Evolutionary conservation across 192 early-diverging fungal species (phyloP).

Genomic region (Umbelopsis sp.): DNA sequence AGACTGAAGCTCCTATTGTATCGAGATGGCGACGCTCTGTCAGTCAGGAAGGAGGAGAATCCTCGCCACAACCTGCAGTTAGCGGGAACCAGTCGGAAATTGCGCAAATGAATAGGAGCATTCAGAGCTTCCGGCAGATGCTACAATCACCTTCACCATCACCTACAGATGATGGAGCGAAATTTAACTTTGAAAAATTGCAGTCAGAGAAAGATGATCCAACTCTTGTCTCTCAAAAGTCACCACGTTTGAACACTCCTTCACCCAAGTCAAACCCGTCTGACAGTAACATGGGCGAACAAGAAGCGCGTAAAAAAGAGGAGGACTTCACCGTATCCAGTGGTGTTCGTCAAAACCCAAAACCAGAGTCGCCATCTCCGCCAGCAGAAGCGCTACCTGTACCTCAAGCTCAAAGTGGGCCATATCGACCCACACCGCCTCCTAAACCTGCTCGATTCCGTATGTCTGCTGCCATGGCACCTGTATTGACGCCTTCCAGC

Average conservation of each 20-base stretch:
- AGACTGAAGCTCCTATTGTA: background rate
- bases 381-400: background rate
- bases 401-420: background rate
- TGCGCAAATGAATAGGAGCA: background rate
- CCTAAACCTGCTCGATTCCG: slow-evolving; percentile 40
- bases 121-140: background rate
- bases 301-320: background rate
- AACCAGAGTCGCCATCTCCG: background rate
- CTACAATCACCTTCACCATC: slow-evolving; percentile 7
- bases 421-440: slow-evolving; percentile 24
- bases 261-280: background rate
- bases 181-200: background rate
- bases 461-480: background rate
- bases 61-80: background rate
- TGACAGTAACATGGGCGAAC: background rate
- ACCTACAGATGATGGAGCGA: background rate
- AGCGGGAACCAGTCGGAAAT: background rate
- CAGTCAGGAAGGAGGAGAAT: background rate
- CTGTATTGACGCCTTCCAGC: slow-evolving; percentile 6
- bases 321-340: background rate
- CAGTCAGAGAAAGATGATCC: background rate
- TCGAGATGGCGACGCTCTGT: background rate
- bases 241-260: background rate
- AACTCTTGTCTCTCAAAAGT: background rate
- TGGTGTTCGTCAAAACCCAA: too few relatives aligned